Percentiles rank a stretch among this genome's conserved stretches.
phyloP scores from a whole-genome alignment of 2,329 filamentous ascomycete species.

The Sclerotinia spermophila region DNA sequence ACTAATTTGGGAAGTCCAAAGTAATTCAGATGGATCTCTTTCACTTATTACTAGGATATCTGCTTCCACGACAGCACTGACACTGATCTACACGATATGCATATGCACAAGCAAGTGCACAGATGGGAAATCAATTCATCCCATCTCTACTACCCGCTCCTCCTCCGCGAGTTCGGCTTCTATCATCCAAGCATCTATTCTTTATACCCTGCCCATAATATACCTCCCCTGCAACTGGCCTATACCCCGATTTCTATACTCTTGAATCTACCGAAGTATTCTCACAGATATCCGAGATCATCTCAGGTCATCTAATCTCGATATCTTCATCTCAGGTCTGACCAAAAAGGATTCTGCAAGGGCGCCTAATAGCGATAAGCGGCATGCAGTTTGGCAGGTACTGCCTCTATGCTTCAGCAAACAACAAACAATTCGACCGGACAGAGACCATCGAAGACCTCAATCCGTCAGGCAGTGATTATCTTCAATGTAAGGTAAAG shows the following conservation, averaged over 20 bases:
- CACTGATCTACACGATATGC: conserved; percentile 1
- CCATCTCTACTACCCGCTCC: neutral
- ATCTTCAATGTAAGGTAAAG: neutral
- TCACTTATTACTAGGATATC: neutral
- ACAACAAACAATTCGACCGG: conserved; percentile 1
- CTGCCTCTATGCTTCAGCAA: neutral
- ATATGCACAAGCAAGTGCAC: neutral
- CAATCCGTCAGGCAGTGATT: neutral
- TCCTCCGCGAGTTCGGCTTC: neutral
- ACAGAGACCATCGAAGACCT: neutral
- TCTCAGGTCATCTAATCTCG: neutral
- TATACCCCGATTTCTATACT: neutral
- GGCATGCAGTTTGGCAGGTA: neutral
- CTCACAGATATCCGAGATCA: neutral
- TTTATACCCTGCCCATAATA: neutral
- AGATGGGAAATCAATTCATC: conserved; percentile 5
- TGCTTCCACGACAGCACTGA: neutral
- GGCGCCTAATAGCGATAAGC: conserved; percentile 6
- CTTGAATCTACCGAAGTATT: neutral
- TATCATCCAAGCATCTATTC: neutral
- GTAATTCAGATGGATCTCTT: neutral
- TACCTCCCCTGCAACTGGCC: neutral
- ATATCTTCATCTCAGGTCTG: conserved; percentile 4
- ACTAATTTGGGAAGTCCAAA: neutral
- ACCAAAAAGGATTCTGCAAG: neutral